phyloP scores from a whole-genome alignment of 192 early-diverging fungal genomes.

The Entomortierella beljakovae region DNA sequence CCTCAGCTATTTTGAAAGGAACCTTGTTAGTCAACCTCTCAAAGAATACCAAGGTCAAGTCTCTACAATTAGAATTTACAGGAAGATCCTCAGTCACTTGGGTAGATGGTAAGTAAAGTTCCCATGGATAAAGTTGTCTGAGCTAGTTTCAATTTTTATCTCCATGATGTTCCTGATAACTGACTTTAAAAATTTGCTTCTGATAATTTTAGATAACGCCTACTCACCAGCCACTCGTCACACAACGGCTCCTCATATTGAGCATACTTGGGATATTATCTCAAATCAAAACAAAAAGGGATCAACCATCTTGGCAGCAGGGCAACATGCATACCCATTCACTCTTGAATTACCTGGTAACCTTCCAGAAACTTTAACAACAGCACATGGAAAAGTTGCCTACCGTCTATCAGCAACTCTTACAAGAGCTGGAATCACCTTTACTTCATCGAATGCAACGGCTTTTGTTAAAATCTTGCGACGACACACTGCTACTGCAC shows the following conservation, averaged over 20 bases:
- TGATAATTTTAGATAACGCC: constrained; percentile 19
- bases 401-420: constrained; percentile 34
- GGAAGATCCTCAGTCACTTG: constrained; percentile 39
- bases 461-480: constrained; percentile 20
- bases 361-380: constrained; percentile 34
- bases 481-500: background rate
- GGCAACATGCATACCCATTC: constrained; percentile 52
- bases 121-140: no score
- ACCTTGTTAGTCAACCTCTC: constrained; percentile 21
- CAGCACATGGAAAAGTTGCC: constrained; percentile 23
- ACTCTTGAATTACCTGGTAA: constrained; percentile 42
- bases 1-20: constrained; percentile 17
- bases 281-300: constrained; percentile 17
- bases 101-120: constrained; percentile 46
- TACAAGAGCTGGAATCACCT: constrained; percentile 29
- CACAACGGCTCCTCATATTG: constrained; percentile 27
- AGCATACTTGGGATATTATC: constrained; percentile 38
- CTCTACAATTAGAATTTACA: constrained; percentile 35
- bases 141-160: background rate
- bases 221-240: constrained; percentile 37
- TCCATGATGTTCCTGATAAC: background rate
- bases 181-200: background rate
- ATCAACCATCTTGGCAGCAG: constrained; percentile 12
- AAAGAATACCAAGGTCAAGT: constrained; percentile 44
- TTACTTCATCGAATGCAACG: constrained; percentile 17